Evolutionary conservation across 148 eudicot genomes (phyloP).

Genomic region (Camellia sinensis): DNA sequence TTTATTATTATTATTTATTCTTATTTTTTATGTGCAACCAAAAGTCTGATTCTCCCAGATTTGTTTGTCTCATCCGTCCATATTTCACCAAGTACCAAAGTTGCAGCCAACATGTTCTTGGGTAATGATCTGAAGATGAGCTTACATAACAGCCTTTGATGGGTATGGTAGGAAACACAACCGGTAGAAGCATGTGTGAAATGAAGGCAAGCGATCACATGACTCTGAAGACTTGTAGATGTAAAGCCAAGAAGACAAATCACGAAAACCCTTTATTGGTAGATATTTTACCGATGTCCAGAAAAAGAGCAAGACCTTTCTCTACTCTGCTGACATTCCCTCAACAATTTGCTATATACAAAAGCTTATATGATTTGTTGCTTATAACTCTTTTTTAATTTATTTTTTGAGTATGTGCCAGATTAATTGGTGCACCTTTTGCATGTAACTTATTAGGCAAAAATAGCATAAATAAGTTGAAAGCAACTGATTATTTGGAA

Average conservation of each 20-base stretch:
- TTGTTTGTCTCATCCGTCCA: too few relatives aligned
- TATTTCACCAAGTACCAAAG: slow-evolving; percentile 16
- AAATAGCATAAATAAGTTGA: too few relatives aligned
- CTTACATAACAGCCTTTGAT: slow-evolving; percentile 43
- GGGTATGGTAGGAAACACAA: slow-evolving; percentile 33
- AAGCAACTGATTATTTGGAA: too few relatives aligned
- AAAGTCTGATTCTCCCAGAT: not conserved
- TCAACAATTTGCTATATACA: slow-evolving; percentile 43
- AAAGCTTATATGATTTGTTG: too few relatives aligned
- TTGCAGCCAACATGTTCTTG: slow-evolving; percentile 66
- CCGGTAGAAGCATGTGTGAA: slow-evolving; percentile 76
- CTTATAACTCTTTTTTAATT: too few relatives aligned
- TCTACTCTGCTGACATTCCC: slow-evolving; percentile 55
- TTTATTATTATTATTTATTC: too few relatives aligned
- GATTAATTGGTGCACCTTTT: too few relatives aligned
- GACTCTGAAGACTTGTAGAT: slow-evolving; percentile 50
- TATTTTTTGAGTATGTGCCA: too few relatives aligned
- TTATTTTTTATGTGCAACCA: slow-evolving; percentile 23
- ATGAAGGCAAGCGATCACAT: slow-evolving; percentile 56
- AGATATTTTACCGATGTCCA: slow-evolving; percentile 85
- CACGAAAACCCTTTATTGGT: slow-evolving; percentile 76
- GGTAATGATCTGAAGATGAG: slow-evolving; percentile 51
- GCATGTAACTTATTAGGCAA: too few relatives aligned
- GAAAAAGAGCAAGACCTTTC: slow-evolving; percentile 70
- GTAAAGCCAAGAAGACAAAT: slow-evolving; percentile 58